Evolutionary conservation across 352 stramenopile species (phyloP), one percentile per base, ranked within the genome.

Genomic region (Pseudoperonospora humuli): DNA sequence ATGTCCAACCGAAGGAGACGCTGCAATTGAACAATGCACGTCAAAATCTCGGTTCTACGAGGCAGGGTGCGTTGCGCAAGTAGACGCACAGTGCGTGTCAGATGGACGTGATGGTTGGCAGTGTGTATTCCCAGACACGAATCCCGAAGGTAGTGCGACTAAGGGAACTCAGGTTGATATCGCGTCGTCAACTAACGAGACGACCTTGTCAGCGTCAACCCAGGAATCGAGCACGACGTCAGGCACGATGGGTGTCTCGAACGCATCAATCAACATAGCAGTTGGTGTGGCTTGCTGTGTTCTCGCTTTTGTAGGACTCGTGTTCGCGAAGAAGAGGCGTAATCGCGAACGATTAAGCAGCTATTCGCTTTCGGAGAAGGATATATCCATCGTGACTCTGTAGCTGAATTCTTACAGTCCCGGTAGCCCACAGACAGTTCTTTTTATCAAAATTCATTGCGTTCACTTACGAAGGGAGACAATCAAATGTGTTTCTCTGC

Each of bases 11-110:
- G 46, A 63, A 13, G 67, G 60, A 27, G 60, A 65, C 25, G 23
- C 37, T 3, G 67, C 69, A 11, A 54, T 81, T 21, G 43, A 32
- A 0, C 36, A 52, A 18, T 86, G 75, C 33, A 23, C 47, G 7
- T 23, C 35, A 8, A 29, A 19, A 0, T 40, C 65, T n/a, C 32
- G 20, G 10, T 73, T 51, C n/a, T 77, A 60, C 53, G n/a, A 24
- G 3, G 35, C 25, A 29, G 24, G 20, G 3, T 86, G 74, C 26
- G 25, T 75, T 20, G 68, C 64, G 19, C 46, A 51, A 0, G 48
- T 63, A 5, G 58, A 84, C 37, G 63, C 70, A 2, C 39, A 64
- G 23, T 86, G 70, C 33, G 50, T 68, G 9, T 43, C n/a, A 45
- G 40, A 14, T 9, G 39, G 18, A 39, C 33, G n/a, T 1, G 51